Conservation (phyloP, 176 grass and related monocot genomes). For the Cenchrus americanus region DNA sequence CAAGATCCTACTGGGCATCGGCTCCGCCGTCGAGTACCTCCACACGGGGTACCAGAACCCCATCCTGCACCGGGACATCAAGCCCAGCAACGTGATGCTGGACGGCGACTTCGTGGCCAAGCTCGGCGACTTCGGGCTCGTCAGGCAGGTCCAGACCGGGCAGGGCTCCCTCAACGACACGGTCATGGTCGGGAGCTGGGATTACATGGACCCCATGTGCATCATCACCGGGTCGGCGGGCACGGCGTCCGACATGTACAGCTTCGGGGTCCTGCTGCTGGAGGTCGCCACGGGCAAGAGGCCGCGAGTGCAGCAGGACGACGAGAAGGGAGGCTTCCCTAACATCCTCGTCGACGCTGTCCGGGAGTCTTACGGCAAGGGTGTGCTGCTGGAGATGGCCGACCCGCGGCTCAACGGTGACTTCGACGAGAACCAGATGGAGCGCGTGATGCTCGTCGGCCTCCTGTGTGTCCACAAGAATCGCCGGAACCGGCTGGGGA, state of each 20-base stretch:
- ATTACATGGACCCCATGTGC: no score
- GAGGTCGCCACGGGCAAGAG: conserved; percentile 34
- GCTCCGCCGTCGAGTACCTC: conserved; percentile 22
- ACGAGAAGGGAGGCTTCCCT: no score
- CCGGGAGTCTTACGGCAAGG: not conserved
- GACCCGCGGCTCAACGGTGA: not conserved
- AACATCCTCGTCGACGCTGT: not conserved
- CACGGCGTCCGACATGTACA: conserved; percentile 58
- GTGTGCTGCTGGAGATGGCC: not conserved
- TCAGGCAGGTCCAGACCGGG: not conserved
- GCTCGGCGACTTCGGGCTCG: conserved; percentile 42
- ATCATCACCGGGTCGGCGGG: no score
- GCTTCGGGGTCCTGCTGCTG: conserved; percentile 71
- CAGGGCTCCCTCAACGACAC: no score
- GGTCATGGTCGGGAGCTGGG: no score
- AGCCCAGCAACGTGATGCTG: conserved; percentile 46
- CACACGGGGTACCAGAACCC: conserved; percentile 41
- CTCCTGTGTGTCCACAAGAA: not conserved
- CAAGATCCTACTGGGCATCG: not conserved
- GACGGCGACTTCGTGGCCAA: conserved; percentile 10
- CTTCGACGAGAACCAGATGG: conserved; percentile 6
- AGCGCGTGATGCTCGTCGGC: conserved; percentile 12
- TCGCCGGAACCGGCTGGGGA: not conserved
- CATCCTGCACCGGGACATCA: conserved; percentile 40
- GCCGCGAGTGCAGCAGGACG: no score